A percentile compares a stretch with the other conserved stretches of the same genome.
Conservation (phyloP, 1,284 basidiomycete genomes). For the Ustilago cynodontis region DNA sequence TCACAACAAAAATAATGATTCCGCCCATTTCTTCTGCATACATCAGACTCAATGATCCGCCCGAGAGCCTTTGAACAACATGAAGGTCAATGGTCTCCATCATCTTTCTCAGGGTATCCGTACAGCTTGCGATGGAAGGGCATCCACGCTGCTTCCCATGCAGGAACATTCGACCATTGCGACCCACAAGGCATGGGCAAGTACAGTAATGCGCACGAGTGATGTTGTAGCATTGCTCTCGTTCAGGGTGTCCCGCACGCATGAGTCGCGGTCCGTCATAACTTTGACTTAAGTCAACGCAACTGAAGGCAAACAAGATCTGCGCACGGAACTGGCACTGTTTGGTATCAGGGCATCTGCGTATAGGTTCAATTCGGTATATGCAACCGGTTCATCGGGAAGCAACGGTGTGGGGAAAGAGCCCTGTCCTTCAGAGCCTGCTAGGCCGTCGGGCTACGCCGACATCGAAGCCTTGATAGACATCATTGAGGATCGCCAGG, state of each 20-base stretch:
- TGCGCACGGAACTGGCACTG: neutral
- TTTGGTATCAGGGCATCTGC: neutral
- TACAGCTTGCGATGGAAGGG: neutral
- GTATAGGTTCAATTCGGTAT: neutral
- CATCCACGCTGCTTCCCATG: neutral
- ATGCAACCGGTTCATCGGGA: neutral
- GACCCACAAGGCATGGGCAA: neutral
- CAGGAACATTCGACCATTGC: neutral
- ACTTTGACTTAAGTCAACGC: neutral
- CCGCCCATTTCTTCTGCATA: neutral
- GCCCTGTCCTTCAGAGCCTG: neutral
- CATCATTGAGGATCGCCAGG: neutral
- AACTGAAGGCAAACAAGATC: neutral
- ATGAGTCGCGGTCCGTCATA: too few relatives aligned
- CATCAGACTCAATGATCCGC: neutral
- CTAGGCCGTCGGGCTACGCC: neutral
- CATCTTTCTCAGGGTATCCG: neutral
- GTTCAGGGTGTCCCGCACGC: too few relatives aligned
- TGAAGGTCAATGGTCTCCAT: neutral
- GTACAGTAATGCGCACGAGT: too few relatives aligned
- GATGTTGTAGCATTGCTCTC: too few relatives aligned
- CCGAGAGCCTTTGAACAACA: neutral
- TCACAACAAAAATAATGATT: neutral
- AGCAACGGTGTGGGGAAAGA: neutral
- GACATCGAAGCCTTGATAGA: neutral